A percentile compares a stretch with the other conserved stretches of the same genome.
Evolutionary conservation across 768 basidiomycete species (phyloP).

Genomic region (Hericium erinaceus): DNA sequence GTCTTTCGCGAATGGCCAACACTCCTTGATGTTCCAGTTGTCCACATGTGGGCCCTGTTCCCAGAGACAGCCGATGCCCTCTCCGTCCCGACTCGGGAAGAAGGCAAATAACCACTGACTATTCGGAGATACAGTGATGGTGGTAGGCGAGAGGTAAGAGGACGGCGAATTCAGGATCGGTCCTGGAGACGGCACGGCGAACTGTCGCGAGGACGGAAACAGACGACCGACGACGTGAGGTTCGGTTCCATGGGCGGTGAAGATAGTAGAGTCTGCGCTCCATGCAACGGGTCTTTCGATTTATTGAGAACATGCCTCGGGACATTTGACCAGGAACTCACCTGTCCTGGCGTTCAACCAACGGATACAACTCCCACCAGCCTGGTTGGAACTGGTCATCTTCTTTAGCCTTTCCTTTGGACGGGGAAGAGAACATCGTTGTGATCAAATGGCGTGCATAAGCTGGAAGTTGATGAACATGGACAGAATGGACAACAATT

Average conservation of each 20-base stretch:
- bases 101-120: slow-evolving; percentile 68
- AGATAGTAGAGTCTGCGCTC: slow-evolving; percentile 57
- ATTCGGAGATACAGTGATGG: slow-evolving; percentile 49
- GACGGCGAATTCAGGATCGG: slow-evolving; percentile 35
- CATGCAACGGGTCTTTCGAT: slow-evolving; percentile 54
- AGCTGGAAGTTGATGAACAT: too few species aligned
- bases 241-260: slow-evolving; percentile 55
- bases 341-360: slow-evolving; percentile 50
- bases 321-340: slow-evolving; percentile 18
- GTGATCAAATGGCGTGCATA: too few species aligned
- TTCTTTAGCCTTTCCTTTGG: slow-evolving; percentile 48
- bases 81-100: slow-evolving; percentile 49
- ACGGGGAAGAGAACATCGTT: slow-evolving; percentile 16
- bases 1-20: slow-evolving; percentile 40
- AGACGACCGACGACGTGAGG: slow-evolving; percentile 53
- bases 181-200: slow-evolving; percentile 44
- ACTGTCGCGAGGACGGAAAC: slow-evolving; percentile 63
- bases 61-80: slow-evolving; percentile 63
- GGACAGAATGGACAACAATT: too few species aligned
- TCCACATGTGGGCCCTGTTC: slow-evolving; percentile 49
- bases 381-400: slow-evolving; percentile 47
- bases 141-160: slow-evolving; percentile 50
- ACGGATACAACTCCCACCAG: slow-evolving; percentile 69
- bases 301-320: neutral
- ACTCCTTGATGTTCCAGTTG: slow-evolving; percentile 50